phyloP scores from a whole-genome alignment of 495 filamentous ascomycete genomes.

The Massariosphaeria phaeospora region DNA sequence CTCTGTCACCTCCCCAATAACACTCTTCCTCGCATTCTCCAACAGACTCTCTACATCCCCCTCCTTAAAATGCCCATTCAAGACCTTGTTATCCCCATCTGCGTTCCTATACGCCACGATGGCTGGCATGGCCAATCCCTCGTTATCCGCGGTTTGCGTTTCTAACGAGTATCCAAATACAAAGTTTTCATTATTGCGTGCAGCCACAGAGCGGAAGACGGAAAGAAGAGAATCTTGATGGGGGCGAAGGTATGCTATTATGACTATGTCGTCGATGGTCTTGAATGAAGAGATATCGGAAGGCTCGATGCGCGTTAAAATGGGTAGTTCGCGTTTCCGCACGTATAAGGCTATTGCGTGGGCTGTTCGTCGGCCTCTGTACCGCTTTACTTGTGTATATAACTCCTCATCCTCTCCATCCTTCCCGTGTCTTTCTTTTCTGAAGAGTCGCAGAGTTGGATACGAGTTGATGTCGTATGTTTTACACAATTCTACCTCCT shows the following conservation, averaged over 20 bases:
- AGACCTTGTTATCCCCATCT: constrained; percentile 39
- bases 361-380: constrained; percentile 11
- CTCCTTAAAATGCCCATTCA: constrained; percentile 36
- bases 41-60: constrained; percentile 41
- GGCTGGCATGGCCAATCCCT: constrained; percentile 25
- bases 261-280: constrained; percentile 41
- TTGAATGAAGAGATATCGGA: constrained; percentile 39
- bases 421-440: background rate
- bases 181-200: constrained; percentile 39
- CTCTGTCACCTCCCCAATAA: constrained; percentile 47
- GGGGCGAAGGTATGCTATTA: constrained; percentile 41
- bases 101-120: constrained; percentile 44
- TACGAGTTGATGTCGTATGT: constrained; percentile 44
- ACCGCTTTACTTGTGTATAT: background rate
- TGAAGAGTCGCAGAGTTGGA: constrained; percentile 47
- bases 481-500: constrained; percentile 39
- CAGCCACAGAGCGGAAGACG: constrained; percentile 34
- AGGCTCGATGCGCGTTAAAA: constrained; percentile 34
- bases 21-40: constrained; percentile 35
- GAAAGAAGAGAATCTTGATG: constrained; percentile 26
- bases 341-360: constrained; percentile 44
- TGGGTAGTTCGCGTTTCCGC: constrained; percentile 39
- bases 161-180: constrained; percentile 43
- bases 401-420: background rate
- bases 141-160: constrained; percentile 9